phyloP scores from a whole-genome alignment of 2,329 filamentous ascomycete genomes.

The Penicillium polonicum region DNA sequence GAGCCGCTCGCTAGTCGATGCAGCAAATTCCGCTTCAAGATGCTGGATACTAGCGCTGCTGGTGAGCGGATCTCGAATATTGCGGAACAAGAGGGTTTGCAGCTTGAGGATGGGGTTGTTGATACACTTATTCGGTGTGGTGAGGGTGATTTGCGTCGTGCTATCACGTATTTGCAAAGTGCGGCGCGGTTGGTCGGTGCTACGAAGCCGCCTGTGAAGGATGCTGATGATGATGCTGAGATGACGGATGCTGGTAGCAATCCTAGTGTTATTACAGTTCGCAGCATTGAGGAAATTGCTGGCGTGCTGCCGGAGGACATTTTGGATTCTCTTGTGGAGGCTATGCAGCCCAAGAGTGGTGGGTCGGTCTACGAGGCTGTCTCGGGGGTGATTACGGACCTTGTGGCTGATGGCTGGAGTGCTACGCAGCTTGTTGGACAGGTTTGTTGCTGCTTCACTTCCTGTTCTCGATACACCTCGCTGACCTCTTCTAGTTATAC shows the following conservation, averaged over 20 bases:
- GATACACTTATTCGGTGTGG: conserved; percentile 82
- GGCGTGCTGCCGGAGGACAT: conserved; percentile 82
- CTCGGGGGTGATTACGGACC: conserved; percentile 76
- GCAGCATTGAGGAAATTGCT: conserved; percentile 88
- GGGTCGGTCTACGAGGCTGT: conserved; percentile 70
- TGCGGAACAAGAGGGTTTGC: conserved; percentile 73
- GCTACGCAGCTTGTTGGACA: conserved; percentile 83
- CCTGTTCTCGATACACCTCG: neutral
- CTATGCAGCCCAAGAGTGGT: conserved; percentile 70
- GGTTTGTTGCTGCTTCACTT: conserved; percentile 47
- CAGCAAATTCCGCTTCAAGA: conserved; percentile 98
- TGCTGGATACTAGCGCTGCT: conserved; percentile 82
- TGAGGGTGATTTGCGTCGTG: conserved; percentile 92
- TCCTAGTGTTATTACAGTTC: conserved; percentile 63
- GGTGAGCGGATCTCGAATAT: conserved; percentile 78
- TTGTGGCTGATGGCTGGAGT: conserved; percentile 97
- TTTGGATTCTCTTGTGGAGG: conserved; percentile 67
- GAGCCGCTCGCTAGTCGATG: conserved; percentile 91
- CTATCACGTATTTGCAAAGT: conserved; percentile 93
- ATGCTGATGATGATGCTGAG: conserved; percentile 56
- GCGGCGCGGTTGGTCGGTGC: conserved; percentile 85
- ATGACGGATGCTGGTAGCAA: conserved; percentile 60
- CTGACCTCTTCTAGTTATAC: conserved; percentile 50
- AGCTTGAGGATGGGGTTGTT: conserved; percentile 72
- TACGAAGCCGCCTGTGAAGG: conserved; percentile 43